Conservation (phyloP, 192 early-diverging fungal species). For the Coemansia sp. region DNA sequence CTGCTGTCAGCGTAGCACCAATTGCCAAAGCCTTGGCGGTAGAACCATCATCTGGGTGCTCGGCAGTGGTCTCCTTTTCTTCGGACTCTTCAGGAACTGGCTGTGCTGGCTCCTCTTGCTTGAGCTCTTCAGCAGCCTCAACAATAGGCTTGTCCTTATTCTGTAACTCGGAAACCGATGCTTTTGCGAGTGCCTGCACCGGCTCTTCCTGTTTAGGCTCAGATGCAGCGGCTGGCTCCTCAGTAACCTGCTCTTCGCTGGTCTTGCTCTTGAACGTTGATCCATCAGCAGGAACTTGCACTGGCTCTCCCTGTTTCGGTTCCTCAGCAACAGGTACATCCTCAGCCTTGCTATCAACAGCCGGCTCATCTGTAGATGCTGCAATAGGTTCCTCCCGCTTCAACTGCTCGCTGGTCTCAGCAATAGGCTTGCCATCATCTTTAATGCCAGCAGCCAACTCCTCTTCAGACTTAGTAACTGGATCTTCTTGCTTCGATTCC, state of each 20-base stretch:
- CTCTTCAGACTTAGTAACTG: background rate
- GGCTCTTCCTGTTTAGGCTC: background rate
- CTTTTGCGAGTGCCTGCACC: background rate
- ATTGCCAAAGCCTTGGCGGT: constrained; percentile 3
- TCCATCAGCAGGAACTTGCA: background rate
- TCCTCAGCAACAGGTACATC: background rate
- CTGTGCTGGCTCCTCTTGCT: background rate
- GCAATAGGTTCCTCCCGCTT: background rate
- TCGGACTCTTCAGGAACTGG: too few relatives aligned
- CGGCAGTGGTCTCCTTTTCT: background rate
- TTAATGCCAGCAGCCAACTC: background rate
- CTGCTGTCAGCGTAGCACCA: constrained; percentile 1
- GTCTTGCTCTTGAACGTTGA: background rate
- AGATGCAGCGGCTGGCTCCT: constrained; percentile 5
- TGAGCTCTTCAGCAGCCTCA: background rate
- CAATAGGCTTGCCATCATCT: background rate
- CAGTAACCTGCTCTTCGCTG: background rate
- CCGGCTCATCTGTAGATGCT: background rate
- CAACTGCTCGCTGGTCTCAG: background rate
- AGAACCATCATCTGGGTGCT: background rate
- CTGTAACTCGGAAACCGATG: too few relatives aligned
- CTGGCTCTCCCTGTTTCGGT: background rate
- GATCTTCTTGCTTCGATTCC: background rate
- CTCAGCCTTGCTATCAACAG: background rate
- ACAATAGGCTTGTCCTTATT: background rate